phyloP scores from a whole-genome alignment of 176 grass and related monocot genomes.

The Oryza brachyantha region DNA sequence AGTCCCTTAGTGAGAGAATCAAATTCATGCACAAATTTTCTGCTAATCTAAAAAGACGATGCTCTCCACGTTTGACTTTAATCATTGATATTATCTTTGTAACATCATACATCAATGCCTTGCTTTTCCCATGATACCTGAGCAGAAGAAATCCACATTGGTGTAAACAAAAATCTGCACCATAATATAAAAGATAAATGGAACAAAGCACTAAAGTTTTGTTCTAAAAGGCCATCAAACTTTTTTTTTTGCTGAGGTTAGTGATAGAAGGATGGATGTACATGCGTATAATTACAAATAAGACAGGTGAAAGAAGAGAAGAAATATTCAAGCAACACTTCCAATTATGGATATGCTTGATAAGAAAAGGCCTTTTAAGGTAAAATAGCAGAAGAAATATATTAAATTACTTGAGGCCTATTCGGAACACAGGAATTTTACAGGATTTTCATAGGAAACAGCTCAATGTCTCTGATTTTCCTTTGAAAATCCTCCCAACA shows the following conservation, averaged over 20 bases:
- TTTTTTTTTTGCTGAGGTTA: neutral
- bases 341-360: conserved; percentile 19
- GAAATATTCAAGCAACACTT: neutral
- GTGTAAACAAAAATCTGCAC: conserved; percentile 20
- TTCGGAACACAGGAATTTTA: too few species aligned
- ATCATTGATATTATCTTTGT: conserved; percentile 99
- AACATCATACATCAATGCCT: conserved; percentile 99
- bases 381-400: conserved; percentile 1
- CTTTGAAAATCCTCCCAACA: too few species aligned
- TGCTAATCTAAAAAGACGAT: conserved; percentile 94
- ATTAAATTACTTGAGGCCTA: conserved; percentile 22
- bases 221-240: neutral
- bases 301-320: conserved; percentile 6
- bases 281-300: neutral
- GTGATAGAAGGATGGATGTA: neutral
- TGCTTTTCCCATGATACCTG: conserved; percentile 97
- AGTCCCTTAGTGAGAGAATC: conserved; percentile 96
- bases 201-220: neutral
- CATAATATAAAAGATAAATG: conserved; percentile 11
- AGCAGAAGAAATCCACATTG: conserved; percentile 14
- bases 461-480: too few species aligned
- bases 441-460: too few species aligned
- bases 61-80: conserved; percentile 90
- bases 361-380: neutral
- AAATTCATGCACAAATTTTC: conserved; percentile 99